Evolutionary conservation across 2,329 filamentous ascomycete genomes (phyloP).

Genomic region (Amphichorda felina): DNA sequence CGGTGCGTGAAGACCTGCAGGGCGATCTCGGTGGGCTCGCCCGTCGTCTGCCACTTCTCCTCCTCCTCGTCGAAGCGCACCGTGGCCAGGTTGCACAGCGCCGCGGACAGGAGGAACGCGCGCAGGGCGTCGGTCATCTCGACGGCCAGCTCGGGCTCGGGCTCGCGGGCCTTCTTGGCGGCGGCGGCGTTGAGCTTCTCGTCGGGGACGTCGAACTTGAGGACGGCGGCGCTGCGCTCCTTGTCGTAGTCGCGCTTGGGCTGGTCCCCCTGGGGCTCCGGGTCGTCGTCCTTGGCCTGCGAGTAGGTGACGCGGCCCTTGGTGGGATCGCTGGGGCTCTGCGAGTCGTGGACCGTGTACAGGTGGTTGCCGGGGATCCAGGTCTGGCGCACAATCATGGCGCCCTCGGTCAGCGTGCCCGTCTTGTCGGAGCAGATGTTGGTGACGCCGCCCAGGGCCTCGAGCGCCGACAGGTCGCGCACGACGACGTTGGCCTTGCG

Average conservation of each 20-base stretch:
- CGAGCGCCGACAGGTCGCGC: constrained; percentile 53
- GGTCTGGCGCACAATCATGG: constrained; percentile 57
- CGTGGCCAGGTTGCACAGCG: constrained; percentile 55
- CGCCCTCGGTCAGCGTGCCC: constrained; percentile 55
- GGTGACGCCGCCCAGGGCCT: constrained; percentile 59
- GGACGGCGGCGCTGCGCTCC: constrained; percentile 45
- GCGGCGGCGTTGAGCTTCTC: constrained; percentile 33
- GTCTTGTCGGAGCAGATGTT: constrained; percentile 68
- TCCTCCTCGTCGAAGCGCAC: constrained; percentile 42
- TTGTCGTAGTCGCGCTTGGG: constrained; percentile 43
- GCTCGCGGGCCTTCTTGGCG: constrained; percentile 10
- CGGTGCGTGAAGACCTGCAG: constrained; percentile 64
- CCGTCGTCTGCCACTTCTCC: constrained; percentile 51
- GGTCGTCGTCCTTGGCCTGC: constrained; percentile 20
- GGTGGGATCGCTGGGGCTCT: constrained; percentile 49
- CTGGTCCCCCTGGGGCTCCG: constrained; percentile 19
- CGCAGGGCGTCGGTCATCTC: constrained; percentile 37
- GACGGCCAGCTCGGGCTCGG: constrained; percentile 23
- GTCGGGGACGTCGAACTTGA: constrained; percentile 52
- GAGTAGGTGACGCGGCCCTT: constrained; percentile 40
- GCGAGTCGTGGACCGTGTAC: constrained; percentile 49
- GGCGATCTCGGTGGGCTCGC: constrained; percentile 65
- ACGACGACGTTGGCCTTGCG: constrained; percentile 53
- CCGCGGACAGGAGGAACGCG: constrained; percentile 40
- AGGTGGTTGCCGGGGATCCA: constrained; percentile 48